phyloP scores from a whole-genome alignment of 169 alveolate species.

The Plasmodium coatneyi region DNA sequence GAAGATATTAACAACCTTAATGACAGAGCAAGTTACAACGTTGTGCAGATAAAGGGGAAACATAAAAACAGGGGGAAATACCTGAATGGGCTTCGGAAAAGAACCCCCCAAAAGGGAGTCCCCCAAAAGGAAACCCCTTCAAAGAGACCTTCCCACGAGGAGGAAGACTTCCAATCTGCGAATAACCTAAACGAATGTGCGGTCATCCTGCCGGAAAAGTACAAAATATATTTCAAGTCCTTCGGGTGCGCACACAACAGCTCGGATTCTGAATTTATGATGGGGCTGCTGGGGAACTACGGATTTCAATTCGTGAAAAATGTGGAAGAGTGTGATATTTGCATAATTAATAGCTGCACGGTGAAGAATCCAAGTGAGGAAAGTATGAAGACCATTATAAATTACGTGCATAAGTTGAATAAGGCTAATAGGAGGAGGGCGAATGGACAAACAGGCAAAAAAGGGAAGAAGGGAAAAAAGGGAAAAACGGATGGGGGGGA shows the following conservation, averaged over 20 bases:
- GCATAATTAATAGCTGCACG: conserved; percentile 97
- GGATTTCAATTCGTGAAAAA: conserved; percentile 94
- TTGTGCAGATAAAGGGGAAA: conserved; percentile 48
- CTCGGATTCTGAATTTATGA: conserved; percentile 97
- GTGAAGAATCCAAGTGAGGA: conserved; percentile 99
- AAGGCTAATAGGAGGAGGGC: conserved; percentile 22
- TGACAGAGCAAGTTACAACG: conserved; percentile 17
- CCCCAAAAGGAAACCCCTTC: neutral
- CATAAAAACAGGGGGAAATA: neutral
- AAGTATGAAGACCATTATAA: conserved; percentile 87
- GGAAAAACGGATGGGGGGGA: conserved; percentile 1
- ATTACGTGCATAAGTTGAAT: conserved; percentile 72
- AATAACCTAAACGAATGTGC: conserved; percentile 7
- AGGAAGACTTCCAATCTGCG: neutral
- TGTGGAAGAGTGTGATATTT: conserved; percentile 92
- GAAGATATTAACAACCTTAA: conserved; percentile 59
- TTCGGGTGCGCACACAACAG: conserved; percentile 99
- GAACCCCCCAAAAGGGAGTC: neutral
- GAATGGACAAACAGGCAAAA: neutral
- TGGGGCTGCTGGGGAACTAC: conserved; percentile 90
- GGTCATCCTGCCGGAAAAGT: conserved; percentile 87
- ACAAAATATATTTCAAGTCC: conserved; percentile 93
- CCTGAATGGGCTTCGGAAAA: neutral
- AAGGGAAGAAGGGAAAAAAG: neutral
- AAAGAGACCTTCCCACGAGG: neutral